Base-by-base conservation (phyloP, 2,329 filamentous ascomycete species). In the Aspergillus fischeri region DNA sequence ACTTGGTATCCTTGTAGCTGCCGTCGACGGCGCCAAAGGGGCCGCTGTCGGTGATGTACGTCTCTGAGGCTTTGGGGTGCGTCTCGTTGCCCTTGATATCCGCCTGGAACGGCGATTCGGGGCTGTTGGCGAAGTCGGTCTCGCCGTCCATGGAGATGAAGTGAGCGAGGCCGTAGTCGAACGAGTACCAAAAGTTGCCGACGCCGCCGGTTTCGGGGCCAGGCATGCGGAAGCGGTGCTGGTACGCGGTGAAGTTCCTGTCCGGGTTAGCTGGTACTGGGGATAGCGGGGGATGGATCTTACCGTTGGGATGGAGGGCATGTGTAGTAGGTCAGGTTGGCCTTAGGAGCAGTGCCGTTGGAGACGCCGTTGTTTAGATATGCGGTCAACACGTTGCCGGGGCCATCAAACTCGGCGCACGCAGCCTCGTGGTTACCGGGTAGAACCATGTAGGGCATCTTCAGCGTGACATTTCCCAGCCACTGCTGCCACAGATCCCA, bases 111-210 rank as follows among this genome's bases (percentile, higher is more conserved):
- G 77, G 73, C 65, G 66, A 79, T 51, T 77, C 73, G 7, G 80
- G 80, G 58, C 73, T 77, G 65, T 79, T 70, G 49, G 78, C 73
- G 60, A 76, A 81, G 65, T 82, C 80, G 41, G 80, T 82, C 65
- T 82, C 80, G 20, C 71, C 74, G 51, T 81, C 71, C 28, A 82
- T 67, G 20, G 75, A 69, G 59, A 82, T 68, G 57, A 82, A 82
- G 64, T 82, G 80, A 2, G 77, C 80, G n/a, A 81, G 70, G 25
- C 80, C 80, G 60, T 82, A 81, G 70, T 82, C 79, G 62, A 81
- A 82, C 1, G 77, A 80, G 68, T 82, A 82, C 80, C 80, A 82
- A 63, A 81, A 79, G 73, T 81, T 82, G 53, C 77, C 72, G 9
- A 81, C 77, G 35, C 80, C 80, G 3, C 77, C 77, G 9, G 72